Base-by-base conservation (phyloP, 106 monocot species). In the Phalaenopsis equestris region DNA sequence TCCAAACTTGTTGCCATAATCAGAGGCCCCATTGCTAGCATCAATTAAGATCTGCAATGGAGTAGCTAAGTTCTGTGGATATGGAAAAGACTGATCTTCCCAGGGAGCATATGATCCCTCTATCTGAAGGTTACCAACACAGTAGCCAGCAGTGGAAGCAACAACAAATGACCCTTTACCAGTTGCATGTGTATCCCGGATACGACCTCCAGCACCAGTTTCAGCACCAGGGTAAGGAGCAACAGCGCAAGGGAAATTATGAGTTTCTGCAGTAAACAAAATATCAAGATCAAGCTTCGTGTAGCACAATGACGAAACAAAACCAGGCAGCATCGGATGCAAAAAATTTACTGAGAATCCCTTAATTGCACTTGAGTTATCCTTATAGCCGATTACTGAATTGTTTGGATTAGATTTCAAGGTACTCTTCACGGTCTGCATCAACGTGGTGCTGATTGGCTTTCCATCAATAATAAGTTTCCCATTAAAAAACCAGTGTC, bases 221-320 rank as follows among this genome's bases (percentile, higher is more conserved):
- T 98, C 98, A 0, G 98, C 98, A 55, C 98, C 98, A 21, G 98
- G 98, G 43, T 87, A 98, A 86, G 98, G 98, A 65, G 98, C 98
- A 74, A 98, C 94, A 19, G 98, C 98, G 83, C 98, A 98, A 41
- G 94, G 94, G 48, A 98, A 98, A 84, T 98, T 98, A 75, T 98
- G 98, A 9, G 94, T 98, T 78, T 98, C 98, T 16, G 98, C 98
- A 15, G 98, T 98, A 75, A 98, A 91, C 55, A 98, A 68, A 24
- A 98, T 61, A 87, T 98, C 98, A 78, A 98, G 78, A 41, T 90
- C 85, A 56, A 83, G 76, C 18, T 37, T 39, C 1, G 75, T 67
- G 21, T 3, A 10, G 68, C 10, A 11, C 24, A 94, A 79, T 45
- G 86, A 82, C 49, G 92, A 94, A 67, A 85, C 55, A 6, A 76